Base-by-base conservation (phyloP, 371 early-diverging fungal species). In the Apophysomyces elegans region DNA sequence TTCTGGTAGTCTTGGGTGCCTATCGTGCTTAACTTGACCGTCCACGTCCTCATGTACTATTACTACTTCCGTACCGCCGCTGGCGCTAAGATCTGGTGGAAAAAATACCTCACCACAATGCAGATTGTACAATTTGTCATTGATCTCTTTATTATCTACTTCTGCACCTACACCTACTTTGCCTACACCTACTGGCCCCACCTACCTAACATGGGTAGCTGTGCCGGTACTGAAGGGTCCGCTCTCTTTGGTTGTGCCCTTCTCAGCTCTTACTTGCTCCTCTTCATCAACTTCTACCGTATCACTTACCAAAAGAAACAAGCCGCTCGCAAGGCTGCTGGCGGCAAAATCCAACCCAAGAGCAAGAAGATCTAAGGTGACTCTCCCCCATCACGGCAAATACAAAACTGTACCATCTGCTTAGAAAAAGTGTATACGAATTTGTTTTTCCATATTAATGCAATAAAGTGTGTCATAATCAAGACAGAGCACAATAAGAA, bases 11-110 rank as follows among this genome's bases (percentile, higher is more conserved):
- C 88, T 1, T 93, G 92, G 91, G 91, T 92, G 14, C 88, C 89
- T 56, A 90, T 93, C 63, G 70, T 75, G 5, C 82, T 96, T 57
- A 96, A 96, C 82, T 84, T 96, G 82, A 84, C 88, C 37, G 95
- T 96, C n/a, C 96, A 96, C 74, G 92, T 94, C 50, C 78, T 93
- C 70, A 95, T 95, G 95, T 93, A 93, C 81, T 92, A 91, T 77
- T 95, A 93, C 80, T 96, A 96, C 82, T 93, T 90, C 83, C 90
- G 93, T 63, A 91, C 95, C 8, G 90, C 93, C 59, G 86, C 91
- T 58, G 91, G 92, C 43, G 89, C 86, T 76, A 86, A 87, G 76
- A 87, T 93, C 71, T 95, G 95, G 95, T 95, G 95, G 95, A 96
- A 96, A 86, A 89, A 91, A 72, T 88, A 92, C 73, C 82, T 96